Evolutionary conservation across 768 basidiomycete species (phyloP).

Genomic region (Trametes coccinea): DNA sequence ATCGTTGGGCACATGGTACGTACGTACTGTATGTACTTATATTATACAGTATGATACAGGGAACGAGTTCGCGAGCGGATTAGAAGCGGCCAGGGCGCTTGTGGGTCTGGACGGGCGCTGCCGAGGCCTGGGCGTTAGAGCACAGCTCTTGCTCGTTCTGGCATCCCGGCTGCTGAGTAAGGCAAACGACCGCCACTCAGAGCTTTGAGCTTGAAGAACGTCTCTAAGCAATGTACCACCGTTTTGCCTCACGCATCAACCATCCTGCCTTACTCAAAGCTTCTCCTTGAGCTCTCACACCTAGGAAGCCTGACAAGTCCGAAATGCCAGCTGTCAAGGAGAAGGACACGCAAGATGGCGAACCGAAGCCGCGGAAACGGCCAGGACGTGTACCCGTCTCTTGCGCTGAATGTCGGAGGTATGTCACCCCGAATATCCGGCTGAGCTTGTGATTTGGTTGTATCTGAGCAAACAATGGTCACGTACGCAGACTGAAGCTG

Average conservation of each 20-base stretch:
- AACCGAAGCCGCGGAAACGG: slow-evolving; percentile 42
- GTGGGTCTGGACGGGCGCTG: no score
- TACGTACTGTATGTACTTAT: no score
- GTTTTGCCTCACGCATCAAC: no score
- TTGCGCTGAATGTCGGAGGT: slow-evolving; percentile 39
- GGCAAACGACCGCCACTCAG: background rate
- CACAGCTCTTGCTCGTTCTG: background rate
- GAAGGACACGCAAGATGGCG: slow-evolving; percentile 17
- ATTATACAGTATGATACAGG: no score
- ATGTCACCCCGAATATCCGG: slow-evolving; percentile 9
- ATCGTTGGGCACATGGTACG: no score
- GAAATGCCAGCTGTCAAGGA: slow-evolving; percentile 22
- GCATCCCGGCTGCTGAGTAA: background rate
- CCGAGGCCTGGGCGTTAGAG: background rate
- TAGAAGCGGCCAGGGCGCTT: no score
- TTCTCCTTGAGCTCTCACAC: no score
- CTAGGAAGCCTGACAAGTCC: background rate
- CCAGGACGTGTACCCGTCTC: slow-evolving; percentile 50
- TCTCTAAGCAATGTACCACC: no score
- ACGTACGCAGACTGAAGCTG: slow-evolving; percentile 31
- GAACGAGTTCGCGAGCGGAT: no score
- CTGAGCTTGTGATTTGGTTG: background rate
- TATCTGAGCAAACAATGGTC: background rate
- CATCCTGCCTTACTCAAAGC: no score
- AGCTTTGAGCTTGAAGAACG: no score